Evolutionary conservation across 495 filamentous ascomycete species (phyloP).

Genomic region (Tetracladium setigerum): DNA sequence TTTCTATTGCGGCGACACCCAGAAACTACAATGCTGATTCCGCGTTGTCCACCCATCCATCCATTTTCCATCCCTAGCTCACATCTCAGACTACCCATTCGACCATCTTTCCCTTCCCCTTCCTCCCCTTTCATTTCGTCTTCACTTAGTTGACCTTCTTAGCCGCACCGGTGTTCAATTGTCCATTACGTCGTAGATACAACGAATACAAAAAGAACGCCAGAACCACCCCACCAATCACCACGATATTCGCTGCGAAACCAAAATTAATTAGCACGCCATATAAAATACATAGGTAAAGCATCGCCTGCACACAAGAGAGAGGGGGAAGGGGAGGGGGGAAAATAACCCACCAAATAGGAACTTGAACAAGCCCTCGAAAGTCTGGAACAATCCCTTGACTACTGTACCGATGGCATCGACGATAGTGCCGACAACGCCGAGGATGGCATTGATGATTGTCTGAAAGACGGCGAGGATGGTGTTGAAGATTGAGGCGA

Average conservation of each 20-base stretch:
- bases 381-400: conserved; percentile 22
- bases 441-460: conserved; percentile 28
- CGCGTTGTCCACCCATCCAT: no score
- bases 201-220: conserved; percentile 33
- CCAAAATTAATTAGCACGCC: not conserved
- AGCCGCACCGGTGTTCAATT: not conserved
- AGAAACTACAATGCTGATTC: no score
- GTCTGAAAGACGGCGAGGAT: conserved; percentile 27
- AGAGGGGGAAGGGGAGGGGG: not conserved
- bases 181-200: conserved; percentile 30
- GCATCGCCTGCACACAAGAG: not conserved
- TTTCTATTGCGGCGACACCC: no score
- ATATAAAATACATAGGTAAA: not conserved
- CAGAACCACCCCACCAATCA: conserved; percentile 40
- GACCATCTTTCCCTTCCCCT: no score
- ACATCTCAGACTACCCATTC: no score
- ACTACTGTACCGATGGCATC: conserved; percentile 17
- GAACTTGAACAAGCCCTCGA: conserved; percentile 33
- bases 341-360: conserved; percentile 27
- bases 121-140: not conserved
- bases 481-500: conserved; percentile 26
- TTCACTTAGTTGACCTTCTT: conserved; percentile 13
- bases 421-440: conserved; percentile 24
- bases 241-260: conserved; percentile 37
- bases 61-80: no score